These are phyloP conservation scores for Cutaneotrichosporon sp. DNA, from an alignment of 1,284 basidiomycete species.

Conservation along the genomic window DNA sequence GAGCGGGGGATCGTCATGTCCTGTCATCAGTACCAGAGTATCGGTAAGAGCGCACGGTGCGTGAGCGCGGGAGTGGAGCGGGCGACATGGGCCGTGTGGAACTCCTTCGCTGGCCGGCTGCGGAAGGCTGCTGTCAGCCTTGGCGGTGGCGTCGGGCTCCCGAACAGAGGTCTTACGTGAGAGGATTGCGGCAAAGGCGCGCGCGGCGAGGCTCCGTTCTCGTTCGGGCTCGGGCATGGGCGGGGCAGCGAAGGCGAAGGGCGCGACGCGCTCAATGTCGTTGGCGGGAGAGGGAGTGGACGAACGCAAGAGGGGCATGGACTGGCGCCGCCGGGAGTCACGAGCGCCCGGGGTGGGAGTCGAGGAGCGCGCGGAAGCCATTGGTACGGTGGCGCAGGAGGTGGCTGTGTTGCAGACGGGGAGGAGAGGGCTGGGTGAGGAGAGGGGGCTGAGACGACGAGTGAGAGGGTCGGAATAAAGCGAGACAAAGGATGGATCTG, in stretches of 20 bases:
- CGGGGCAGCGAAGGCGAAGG: not conserved
- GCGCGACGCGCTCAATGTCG: constrained; percentile 4
- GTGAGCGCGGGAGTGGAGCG: not conserved
- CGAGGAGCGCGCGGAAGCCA: not conserved
- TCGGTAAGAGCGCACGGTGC: not conserved
- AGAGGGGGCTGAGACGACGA: not conserved
- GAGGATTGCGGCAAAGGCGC: constrained; percentile 2
- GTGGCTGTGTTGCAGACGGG: not conserved
- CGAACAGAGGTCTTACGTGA: not conserved
- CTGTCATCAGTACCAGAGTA: not conserved
- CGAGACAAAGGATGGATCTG: not conserved
- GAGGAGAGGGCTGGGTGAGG: not conserved
- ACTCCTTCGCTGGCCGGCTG: not conserved
- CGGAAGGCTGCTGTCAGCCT: constrained; percentile 6
- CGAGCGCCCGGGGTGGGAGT: not conserved
- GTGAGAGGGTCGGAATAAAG: not conserved
- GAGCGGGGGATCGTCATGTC: not conserved
- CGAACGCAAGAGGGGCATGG: not conserved
- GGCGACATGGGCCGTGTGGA: not conserved
- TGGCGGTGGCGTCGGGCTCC: not conserved
- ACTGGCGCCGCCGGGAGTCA: not conserved
- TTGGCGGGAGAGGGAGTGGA: not conserved
- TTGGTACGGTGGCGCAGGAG: not conserved
- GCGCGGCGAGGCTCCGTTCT: not conserved
- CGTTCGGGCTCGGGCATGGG: not conserved